These are phyloP conservation scores for Exophiala aquamarina DNA, from an alignment of 2,329 filamentous ascomycete species.

Conservation along the genomic window DNA sequence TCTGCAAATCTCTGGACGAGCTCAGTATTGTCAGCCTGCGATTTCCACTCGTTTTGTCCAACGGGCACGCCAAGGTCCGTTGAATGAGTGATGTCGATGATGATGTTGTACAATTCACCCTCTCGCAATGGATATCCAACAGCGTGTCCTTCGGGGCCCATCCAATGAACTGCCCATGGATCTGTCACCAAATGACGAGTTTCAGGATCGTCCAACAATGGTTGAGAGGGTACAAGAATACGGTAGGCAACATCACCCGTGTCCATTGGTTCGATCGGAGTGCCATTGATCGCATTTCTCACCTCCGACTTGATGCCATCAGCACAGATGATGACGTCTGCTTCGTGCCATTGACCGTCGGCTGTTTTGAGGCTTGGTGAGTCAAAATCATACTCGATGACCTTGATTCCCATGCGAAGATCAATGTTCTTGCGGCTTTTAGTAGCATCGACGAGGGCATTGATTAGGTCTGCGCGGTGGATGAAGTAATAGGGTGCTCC, in stretches of 20 bases:
- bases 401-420: conserved; percentile 24
- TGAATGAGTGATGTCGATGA: conserved; percentile 30
- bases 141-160: conserved; percentile 33
- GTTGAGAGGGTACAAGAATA: conserved; percentile 29
- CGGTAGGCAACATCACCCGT: conserved; percentile 35
- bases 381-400: conserved; percentile 30
- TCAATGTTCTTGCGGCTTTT: too few species aligned
- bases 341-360: conserved; percentile 22
- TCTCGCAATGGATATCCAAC: conserved; percentile 34
- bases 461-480: conserved; percentile 33
- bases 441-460: conserved; percentile 22
- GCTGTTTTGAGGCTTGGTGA: conserved; percentile 25
- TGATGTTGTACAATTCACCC: conserved; percentile 35
- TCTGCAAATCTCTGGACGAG: conserved; percentile 30
- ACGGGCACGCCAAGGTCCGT: conserved; percentile 23
- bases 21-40: conserved; percentile 29
- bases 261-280: conserved; percentile 27
- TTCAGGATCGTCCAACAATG: conserved; percentile 30
- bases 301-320: conserved; percentile 34
- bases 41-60: conserved; percentile 31
- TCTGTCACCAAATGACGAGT: conserved; percentile 29
- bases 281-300: conserved; percentile 29
- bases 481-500: conserved; percentile 34
- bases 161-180: conserved; percentile 33
- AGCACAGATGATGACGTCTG: conserved; percentile 32